Evolutionary conservation across 208 protist genomes (phyloP), one percentile per base, ranked within the genome.

Genomic region (Leptomonas seymouri): DNA sequence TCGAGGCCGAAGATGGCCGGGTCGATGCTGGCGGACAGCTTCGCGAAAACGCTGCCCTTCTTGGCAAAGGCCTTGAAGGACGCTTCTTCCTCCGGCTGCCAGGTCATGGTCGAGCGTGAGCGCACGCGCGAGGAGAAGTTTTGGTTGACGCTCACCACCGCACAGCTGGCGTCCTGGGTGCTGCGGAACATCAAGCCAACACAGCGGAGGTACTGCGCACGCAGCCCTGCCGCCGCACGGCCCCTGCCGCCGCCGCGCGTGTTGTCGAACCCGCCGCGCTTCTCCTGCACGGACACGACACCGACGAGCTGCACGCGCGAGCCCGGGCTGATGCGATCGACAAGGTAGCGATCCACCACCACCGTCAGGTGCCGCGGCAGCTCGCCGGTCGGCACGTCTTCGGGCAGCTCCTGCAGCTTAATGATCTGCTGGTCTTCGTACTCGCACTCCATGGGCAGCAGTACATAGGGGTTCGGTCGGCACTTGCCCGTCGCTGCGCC

Each of bases 1-100:
- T 98, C 87, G 34, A 99, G 81, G 61, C 98, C 98, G 86, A 96
- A 99, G 62, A 99, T 99, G 68, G 93, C 97, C 8, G 99, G 99
- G 46, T 99, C 98, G 44, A 99, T 90, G 49, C 97, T 98, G 30
- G 79, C 74, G 11, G 95, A 80, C 20, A 99, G 91, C 36, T 86
- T 67, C 59, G 99, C 87, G 79, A 99, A 99, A 21, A 99, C 96
- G 44, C 76, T 82, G 1, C 81, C 78, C 44, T 91, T 74, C 68
- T 87, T 85, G 12, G 89, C 91, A 68, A 92, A 94, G 9, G 91
- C 89, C 64, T 97, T 91, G 74, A 98, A 97, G 57, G 85, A 71
- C 8, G 84, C 89, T 68, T 97, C 93, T 46, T 97, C 89, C 60
- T 95, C 87, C 3, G 90, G 83, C 57, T 97, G 86, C 93, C 93